These are phyloP conservation scores for Brasilioporus rufonigricans DNA, from an alignment of 768 basidiomycete genomes.

Conservation along the genomic window DNA sequence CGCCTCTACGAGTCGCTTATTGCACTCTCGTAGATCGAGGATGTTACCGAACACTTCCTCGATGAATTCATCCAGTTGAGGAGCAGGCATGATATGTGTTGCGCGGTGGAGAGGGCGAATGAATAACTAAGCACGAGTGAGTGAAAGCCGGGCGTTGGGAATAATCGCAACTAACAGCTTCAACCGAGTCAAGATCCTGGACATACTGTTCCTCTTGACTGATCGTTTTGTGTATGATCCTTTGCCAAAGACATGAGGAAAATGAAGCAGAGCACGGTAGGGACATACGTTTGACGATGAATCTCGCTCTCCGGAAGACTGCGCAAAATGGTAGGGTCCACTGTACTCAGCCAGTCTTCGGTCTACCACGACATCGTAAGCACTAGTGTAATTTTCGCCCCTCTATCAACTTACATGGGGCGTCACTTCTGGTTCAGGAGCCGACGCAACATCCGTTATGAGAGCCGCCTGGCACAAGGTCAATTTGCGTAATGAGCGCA, in stretches of 20 bases:
- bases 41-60: slow-evolving; percentile 91
- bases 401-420: slow-evolving; percentile 34
- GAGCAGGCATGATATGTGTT: slow-evolving; percentile 54
- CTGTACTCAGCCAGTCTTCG: slow-evolving; percentile 52
- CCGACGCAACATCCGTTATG: slow-evolving; percentile 20
- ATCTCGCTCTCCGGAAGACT: slow-evolving; percentile 76
- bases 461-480: slow-evolving; percentile 23
- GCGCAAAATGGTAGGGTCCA: slow-evolving; percentile 47
- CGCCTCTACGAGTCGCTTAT: slow-evolving; percentile 77
- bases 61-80: slow-evolving; percentile 76
- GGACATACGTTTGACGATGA: slow-evolving; percentile 67
- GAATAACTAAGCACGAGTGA: slow-evolving; percentile 42
- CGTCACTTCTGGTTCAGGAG: slow-evolving; percentile 26
- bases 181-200: slow-evolving; percentile 81
- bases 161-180: slow-evolving; percentile 46
- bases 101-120: slow-evolving; percentile 52
- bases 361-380: slow-evolving; percentile 23
- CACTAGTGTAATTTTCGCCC: background rate
- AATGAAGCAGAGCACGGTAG: background rate
- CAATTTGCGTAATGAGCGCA: background rate
- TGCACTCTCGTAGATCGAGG: slow-evolving; percentile 81
- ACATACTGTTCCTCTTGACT: slow-evolving; percentile 87
- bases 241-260: slow-evolving; percentile 17
- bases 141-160: slow-evolving; percentile 32
- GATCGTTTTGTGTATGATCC: slow-evolving; percentile 84